Evolutionary conservation across 495 filamentous ascomycete genomes (phyloP), one percentile per base, ranked within the genome.

Genomic region (Wilcoxina mikolae): DNA sequence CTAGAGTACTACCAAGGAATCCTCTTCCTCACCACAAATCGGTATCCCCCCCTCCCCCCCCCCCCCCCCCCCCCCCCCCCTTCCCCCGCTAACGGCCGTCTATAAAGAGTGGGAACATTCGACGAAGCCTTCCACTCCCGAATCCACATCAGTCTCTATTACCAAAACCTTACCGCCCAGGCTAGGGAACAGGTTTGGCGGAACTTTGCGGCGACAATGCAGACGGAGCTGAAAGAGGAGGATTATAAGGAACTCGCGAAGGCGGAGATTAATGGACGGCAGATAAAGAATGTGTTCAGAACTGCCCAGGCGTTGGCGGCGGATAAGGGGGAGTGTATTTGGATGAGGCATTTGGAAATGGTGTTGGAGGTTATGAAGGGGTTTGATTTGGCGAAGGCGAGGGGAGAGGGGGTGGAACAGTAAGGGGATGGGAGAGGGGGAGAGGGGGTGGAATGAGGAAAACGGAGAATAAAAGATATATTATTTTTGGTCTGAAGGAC

Each of bases 201-300:
- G 42, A 46, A 59, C 48, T 56, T 48, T 51, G 24, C 12, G 2
- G 50, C 18, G 57, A 45, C 42, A 17, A 72, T 77, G 48, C 79
- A 83, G 24, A 73, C 27, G 46, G 46, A 26, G 10, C 18, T 50
- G 10, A n/a, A 11, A 9, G 26, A 50, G 12, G 46, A 50, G 26
- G 26, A 50, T 9, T 29, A n/a, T 18, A 23, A 23, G 42, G 9
- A 45, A 17, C 42, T 45, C 15, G 22, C 35, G 4, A 18, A 23
- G 28, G 3, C 45, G 42, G 49, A 45, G 7, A 23, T 45, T 9
- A 45, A 45, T 23, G 42, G 42, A n/a, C 45, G 58, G 23, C 54
- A 81, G 80, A 94, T 94, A 74, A 94, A 94, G 73, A 94, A 94
- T 67, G 83, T 80, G 7, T 82, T 93, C 45, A 77, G 84, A 43